A percentile compares a stretch with the other conserved stretches of the same genome.
Conservation (phyloP, 371 early-diverging fungal species). For the Rhizopus arrhizus region DNA sequence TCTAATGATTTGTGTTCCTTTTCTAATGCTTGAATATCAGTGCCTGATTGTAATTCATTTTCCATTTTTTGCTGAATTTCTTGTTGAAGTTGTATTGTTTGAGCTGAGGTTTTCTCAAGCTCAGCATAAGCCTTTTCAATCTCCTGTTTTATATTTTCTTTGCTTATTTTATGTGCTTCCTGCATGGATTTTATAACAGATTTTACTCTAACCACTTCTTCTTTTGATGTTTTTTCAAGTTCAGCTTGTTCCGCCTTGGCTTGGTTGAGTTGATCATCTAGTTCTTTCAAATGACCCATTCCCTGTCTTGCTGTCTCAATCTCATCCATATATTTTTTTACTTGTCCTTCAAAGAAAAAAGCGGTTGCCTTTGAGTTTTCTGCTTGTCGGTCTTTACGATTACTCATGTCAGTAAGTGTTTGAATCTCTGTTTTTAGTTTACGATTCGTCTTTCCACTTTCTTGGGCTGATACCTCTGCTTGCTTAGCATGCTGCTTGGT, state of each 20-base stretch:
- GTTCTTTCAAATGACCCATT: slow-evolving; percentile 48
- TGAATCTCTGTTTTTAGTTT: slow-evolving; percentile 54
- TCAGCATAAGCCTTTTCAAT: slow-evolving; percentile 46
- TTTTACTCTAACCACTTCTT: slow-evolving; percentile 37
- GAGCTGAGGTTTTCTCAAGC: slow-evolving; percentile 32
- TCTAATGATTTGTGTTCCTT: slow-evolving; percentile 27
- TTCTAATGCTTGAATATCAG: slow-evolving; percentile 35
- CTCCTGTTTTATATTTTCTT: slow-evolving; percentile 32
- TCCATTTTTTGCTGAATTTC: slow-evolving; percentile 43
- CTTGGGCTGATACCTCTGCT: slow-evolving; percentile 48
- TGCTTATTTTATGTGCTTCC: slow-evolving; percentile 35
- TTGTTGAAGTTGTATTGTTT: slow-evolving; percentile 40
- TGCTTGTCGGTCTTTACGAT: slow-evolving; percentile 56
- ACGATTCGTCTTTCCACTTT: slow-evolving; percentile 53
- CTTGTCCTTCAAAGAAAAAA: slow-evolving; percentile 56
- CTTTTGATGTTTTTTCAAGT: slow-evolving; percentile 35
- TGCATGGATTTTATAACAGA: slow-evolving; percentile 33
- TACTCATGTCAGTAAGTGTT: slow-evolving; percentile 54
- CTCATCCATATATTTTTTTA: slow-evolving; percentile 56
- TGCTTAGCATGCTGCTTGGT: slow-evolving; percentile 53
- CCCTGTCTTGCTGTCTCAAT: slow-evolving; percentile 52
- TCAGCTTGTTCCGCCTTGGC: slow-evolving; percentile 44
- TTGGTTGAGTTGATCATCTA: slow-evolving; percentile 49
- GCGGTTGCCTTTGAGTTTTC: slow-evolving; percentile 57
- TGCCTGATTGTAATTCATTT: slow-evolving; percentile 25